phyloP scores from a whole-genome alignment of 768 basidiomycete genomes.

The Kockovaella imperatae region DNA sequence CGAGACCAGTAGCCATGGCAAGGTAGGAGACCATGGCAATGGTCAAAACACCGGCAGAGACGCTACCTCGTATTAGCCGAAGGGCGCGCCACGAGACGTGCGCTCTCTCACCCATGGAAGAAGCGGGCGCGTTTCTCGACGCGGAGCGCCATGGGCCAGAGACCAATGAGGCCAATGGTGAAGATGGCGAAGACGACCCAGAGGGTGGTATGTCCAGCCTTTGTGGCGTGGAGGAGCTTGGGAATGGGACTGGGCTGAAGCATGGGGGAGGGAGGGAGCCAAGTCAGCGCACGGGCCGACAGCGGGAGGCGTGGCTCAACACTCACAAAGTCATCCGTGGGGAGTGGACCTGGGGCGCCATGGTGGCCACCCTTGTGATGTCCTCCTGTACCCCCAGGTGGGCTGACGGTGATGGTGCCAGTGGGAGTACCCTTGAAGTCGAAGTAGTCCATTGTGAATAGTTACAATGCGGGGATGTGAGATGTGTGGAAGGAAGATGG shows the following conservation, averaged over 20 bases:
- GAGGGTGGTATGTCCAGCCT: constrained; percentile 30
- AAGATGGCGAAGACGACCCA: constrained; percentile 36
- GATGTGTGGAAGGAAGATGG: too few relatives aligned
- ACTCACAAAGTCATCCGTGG: constrained; percentile 27
- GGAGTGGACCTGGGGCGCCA: constrained; percentile 16
- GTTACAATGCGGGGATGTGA: too few relatives aligned
- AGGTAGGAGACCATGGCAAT: constrained; percentile 42
- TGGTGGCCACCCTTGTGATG: constrained; percentile 19
- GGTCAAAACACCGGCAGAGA: constrained; percentile 37
- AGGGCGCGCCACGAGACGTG: not conserved
- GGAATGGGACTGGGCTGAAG: constrained; percentile 16
- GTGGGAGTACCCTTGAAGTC: constrained; percentile 22
- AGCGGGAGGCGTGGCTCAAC: not conserved
- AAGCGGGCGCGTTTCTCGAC: constrained; percentile 36
- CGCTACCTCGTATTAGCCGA: constrained; percentile 5
- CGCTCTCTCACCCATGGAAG: constrained; percentile 36
- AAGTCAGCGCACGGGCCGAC: not conserved
- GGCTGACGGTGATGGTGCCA: constrained; percentile 31
- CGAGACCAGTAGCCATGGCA: constrained; percentile 39
- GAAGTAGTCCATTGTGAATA: constrained; percentile 39
- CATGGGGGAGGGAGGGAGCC: not conserved
- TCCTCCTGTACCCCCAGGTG: constrained; percentile 35
- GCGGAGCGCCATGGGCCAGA: constrained; percentile 28
- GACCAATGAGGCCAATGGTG: constrained; percentile 26
- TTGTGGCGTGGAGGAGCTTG: constrained; percentile 22